Percentiles rank a stretch among this genome's conserved stretches.
These are phyloP conservation scores for Fusarium hostae DNA, from an alignment of 2,329 filamentous ascomycete genomes.

Conservation along the genomic window DNA sequence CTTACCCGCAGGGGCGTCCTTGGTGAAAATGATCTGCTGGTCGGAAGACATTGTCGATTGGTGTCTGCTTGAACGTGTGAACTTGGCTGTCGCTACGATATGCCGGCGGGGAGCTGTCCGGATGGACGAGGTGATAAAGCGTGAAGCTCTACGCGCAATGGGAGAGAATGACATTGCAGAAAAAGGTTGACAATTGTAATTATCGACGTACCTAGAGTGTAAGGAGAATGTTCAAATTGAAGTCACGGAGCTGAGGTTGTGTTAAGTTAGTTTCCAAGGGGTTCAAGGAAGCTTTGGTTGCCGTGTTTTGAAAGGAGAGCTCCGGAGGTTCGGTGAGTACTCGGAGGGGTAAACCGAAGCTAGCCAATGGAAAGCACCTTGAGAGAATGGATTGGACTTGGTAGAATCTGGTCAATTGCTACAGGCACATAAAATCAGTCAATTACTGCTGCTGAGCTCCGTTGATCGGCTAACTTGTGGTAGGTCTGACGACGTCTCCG, in stretches of 20 bases:
- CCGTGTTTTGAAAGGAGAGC: slow-evolving; percentile 26
- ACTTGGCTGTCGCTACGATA: slow-evolving; percentile 34
- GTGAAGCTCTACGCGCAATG: slow-evolving; percentile 38
- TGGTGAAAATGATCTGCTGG: slow-evolving; percentile 64
- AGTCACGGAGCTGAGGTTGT: slow-evolving; percentile 8
- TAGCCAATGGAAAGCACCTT: slow-evolving; percentile 15
- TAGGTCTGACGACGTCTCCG: slow-evolving; percentile 1
- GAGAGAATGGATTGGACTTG: background rate
- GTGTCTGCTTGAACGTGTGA: slow-evolving; percentile 49
- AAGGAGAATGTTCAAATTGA: background rate
- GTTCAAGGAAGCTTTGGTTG: slow-evolving; percentile 20
- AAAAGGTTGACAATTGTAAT: background rate
- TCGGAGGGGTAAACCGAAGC: slow-evolving; percentile 28
- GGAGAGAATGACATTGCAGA: slow-evolving; percentile 40
- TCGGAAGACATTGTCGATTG: slow-evolving; percentile 60
- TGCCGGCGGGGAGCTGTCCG: slow-evolving; percentile 27
- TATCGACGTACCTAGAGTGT: slow-evolving; percentile 31
- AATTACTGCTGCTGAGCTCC: slow-evolving; percentile 31
- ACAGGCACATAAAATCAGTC: slow-evolving; percentile 11
- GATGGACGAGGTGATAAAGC: slow-evolving; percentile 32
- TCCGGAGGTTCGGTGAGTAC: slow-evolving; percentile 22
- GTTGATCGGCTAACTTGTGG: slow-evolving; percentile 39
- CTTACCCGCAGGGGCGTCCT: slow-evolving; percentile 69
- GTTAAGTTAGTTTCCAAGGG: slow-evolving; percentile 6
- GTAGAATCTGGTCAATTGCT: background rate